Conservation (phyloP, 2,329 filamentous ascomycete species). For the Colletotrichum tropicale region DNA sequence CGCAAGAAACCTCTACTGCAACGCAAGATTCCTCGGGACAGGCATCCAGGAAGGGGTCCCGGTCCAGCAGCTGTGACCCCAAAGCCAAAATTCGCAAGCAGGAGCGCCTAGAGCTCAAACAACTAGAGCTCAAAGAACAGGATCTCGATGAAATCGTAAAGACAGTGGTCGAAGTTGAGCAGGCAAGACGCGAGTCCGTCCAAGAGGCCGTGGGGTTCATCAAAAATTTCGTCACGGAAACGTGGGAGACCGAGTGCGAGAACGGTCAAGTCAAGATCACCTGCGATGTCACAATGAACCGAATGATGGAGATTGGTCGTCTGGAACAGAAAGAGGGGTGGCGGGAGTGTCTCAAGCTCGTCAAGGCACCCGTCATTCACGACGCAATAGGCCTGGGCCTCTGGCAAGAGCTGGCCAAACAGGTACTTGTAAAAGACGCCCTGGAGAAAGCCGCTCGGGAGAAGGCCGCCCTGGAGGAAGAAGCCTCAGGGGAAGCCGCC, state of each 20-base stretch:
- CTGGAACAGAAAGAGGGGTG: not conserved
- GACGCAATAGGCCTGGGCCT: not conserved
- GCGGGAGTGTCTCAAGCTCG: not conserved
- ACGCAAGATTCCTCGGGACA: not conserved
- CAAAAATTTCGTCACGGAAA: not conserved
- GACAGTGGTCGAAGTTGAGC: too few species aligned
- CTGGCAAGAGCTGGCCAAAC: not conserved
- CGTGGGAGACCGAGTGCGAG: not conserved
- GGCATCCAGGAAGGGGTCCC: not conserved
- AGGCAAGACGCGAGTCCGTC: not conserved
- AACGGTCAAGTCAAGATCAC: constrained; percentile 9
- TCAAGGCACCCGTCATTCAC: constrained; percentile 15
- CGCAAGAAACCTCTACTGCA: not conserved
- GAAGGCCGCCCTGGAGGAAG: not conserved
- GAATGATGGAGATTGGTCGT: not conserved
- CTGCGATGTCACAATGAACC: constrained; percentile 6
- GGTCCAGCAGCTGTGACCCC: not conserved
- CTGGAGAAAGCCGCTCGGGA: not conserved
- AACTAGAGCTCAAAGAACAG: too few species aligned
- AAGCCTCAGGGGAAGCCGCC: too few species aligned
- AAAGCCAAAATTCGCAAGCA: not conserved
- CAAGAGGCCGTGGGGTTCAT: not conserved
- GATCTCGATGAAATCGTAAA: too few species aligned
- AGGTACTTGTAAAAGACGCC: not conserved
- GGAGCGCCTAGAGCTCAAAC: not conserved